Percentiles rank a stretch among this genome's conserved stretches.
Evolutionary conservation across 306 rosid species (phyloP).

Genomic region (Citrullus mucosospermus): DNA sequence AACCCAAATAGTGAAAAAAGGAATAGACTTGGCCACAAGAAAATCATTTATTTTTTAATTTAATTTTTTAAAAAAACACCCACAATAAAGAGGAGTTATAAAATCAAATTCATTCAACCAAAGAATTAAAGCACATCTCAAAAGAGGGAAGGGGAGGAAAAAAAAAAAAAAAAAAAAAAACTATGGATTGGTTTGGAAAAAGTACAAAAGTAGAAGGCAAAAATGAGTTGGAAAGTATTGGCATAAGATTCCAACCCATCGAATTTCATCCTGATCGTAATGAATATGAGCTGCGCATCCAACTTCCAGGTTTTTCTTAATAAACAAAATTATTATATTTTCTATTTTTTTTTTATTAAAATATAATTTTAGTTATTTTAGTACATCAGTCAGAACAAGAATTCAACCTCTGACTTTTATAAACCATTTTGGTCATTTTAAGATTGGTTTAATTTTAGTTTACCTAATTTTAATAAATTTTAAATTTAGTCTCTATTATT

Average conservation of each 20-base stretch:
- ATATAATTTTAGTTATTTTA: no score
- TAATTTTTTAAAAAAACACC: background rate
- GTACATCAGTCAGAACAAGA: no score
- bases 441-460: no score
- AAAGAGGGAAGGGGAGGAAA: background rate
- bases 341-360: no score
- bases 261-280: background rate
- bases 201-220: background rate
- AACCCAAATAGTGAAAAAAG: background rate
- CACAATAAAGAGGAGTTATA: background rate
- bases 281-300: background rate
- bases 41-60: background rate
- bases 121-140: background rate
- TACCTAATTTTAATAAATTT: no score
- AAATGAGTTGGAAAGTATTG: background rate
- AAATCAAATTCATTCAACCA: background rate
- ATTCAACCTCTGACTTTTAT: no score
- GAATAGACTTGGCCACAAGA: constrained; percentile 3
- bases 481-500: no score
- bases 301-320: background rate
- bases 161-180: background rate
- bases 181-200: background rate
- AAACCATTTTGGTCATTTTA: no score
- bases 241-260: background rate
- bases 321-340: no score